Base-by-base conservation (phyloP, 257 asterid genomes). In the Paulownia fortunei region DNA sequence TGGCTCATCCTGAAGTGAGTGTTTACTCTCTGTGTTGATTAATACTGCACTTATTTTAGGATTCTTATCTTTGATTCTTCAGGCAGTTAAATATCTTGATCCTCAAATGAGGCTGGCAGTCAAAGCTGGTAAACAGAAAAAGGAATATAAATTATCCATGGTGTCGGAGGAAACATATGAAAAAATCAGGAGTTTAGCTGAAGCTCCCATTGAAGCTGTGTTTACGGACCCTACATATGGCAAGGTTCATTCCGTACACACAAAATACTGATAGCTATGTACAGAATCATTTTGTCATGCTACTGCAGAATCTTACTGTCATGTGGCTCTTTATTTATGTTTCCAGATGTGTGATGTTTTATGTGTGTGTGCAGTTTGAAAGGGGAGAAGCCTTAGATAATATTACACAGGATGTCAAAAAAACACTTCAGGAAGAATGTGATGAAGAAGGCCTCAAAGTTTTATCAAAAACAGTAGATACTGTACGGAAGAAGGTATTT, bases 321-420 rank as follows among this genome's bases (percentile, higher is more conserved):
- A n/a, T 62, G 55, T 62, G 37, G 56, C 71, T 54, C 56, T 34
- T 64, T 36, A 61, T 65, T 63, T 55, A 67, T 68, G 39, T 52
- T 56, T 67, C 75, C 36, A 76, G 19, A 83, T 64, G 36, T 75
- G 18, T 65, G 79, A 3, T 68, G 76, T 78, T 79, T 72, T 74
- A 60, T 72, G 36, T 83, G 37, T 67, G 0, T 15, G 16, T 80
- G 67, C 84, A 96, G 99, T 93, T 92, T 84, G 97, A 92, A 63
- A 91, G 99, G 60, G 99, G 99, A 58, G 97, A 88, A 88, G 97
- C 99, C 27, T 89, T 96, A 62, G 99, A 96, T 82, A 93, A 87
- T 71, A 93, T 96, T 55, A 83, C 89, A 4, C 86, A 88, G 83
- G 89, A 91, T 77, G 95, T 93, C 74, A 93, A 84, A 80, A 87